Evolutionary conservation across 768 basidiomycete species (phyloP), one percentile per base, ranked within the genome.

Genomic region (Coprinopsis marcescibilis): DNA sequence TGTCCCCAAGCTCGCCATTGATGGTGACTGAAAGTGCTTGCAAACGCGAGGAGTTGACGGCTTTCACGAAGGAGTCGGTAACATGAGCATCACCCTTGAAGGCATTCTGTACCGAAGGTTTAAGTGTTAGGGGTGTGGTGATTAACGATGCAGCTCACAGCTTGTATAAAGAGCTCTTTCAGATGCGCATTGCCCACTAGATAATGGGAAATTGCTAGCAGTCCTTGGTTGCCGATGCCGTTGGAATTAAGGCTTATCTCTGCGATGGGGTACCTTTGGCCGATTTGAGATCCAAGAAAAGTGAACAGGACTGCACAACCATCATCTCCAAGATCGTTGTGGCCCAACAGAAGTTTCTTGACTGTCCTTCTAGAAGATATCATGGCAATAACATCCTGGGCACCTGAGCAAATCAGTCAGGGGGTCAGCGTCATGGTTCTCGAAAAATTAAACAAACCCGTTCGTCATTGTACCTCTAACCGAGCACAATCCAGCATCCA

Each of bases 221-320:
- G 68, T 4, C 81, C 80, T 27, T 59, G 57, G 54, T 81, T 69
- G 7, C 80, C 75, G 23, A 85, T 77, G 7, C 58, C 58, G 49
- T 80, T 83, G 2, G 69, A 67, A 43, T 80, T 82, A 45, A 85
- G 66, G 50, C 69, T 73, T 25, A 85, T 76, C 53, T 81, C 76
- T 1, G 64, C 61, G 46, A 85, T 70, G 38, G 57, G 58, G 52
- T 78, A 68, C 46, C 58, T 62, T 48, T 63, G 60, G 15, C 78
- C 81, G 14, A 64, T 59, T 4, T 65, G 57, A 10, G 83, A 82
- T 21, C 62, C 49, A 5, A 85, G 65, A 55, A 77, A 84, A 14
- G 62, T 60, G 57, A 83, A 80, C 7, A 85, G 62, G 19, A 66
- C 63, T 21, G 68, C 58, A 46, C 76, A 78, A 26, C 83, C 84